Conservation (phyloP, 257 asterid genomes). For the Solanum ahanhuiri region DNA sequence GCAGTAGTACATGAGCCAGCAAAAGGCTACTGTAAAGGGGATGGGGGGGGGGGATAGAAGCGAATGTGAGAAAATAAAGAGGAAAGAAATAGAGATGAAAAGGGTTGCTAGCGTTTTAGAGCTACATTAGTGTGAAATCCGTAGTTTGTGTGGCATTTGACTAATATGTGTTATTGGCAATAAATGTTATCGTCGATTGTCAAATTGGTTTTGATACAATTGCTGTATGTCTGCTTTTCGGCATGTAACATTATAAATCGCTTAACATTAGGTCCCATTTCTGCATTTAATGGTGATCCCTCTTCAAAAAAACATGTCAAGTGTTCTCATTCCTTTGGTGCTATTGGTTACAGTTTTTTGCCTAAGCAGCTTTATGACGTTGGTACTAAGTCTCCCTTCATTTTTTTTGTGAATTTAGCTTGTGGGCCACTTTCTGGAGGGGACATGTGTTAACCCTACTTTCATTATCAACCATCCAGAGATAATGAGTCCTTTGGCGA, state of each 20-base stretch:
- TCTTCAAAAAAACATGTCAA: neutral
- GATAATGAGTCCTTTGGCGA: constrained; percentile 90
- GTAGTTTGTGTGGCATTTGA: neutral
- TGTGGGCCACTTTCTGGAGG: constrained; percentile 87
- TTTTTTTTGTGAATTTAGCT: constrained; percentile 32
- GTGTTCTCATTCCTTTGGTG: neutral
- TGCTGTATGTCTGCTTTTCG: neutral
- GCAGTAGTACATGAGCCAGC: neutral
- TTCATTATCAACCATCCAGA: constrained; percentile 92
- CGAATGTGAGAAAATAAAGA: neutral
- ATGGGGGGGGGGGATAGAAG: neutral
- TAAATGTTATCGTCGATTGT: neutral
- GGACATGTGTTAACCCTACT: constrained; percentile 64
- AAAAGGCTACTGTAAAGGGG: neutral
- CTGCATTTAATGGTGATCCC: neutral
- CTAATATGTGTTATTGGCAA: neutral
- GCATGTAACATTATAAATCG: neutral
- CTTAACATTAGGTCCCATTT: neutral
- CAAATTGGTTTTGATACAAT: neutral
- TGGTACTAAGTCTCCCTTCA: neutral
- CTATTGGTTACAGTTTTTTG: neutral
- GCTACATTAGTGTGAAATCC: neutral
- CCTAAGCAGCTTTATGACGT: neutral
- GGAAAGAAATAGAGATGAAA: neutral
- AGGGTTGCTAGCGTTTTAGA: neutral